A percentile compares a stretch with the other conserved stretches of the same genome.
Evolutionary conservation across 164 flowering plant genomes (phyloP).

Genomic region (Cinnamomum chago): DNA sequence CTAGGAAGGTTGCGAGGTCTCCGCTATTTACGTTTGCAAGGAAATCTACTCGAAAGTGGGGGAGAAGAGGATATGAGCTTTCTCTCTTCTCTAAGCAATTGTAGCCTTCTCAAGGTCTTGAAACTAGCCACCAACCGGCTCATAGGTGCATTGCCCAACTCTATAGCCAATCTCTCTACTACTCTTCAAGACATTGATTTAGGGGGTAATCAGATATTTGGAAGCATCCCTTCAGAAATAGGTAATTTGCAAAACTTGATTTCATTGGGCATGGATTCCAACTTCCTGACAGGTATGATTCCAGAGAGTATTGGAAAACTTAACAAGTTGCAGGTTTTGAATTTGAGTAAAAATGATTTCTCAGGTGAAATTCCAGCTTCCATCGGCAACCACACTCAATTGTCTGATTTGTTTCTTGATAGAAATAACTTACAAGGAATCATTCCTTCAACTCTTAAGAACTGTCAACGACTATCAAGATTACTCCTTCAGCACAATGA

Average conservation of each 20-base stretch:
- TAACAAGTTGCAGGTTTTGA: background rate
- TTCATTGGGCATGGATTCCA: background rate
- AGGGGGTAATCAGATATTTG: background rate
- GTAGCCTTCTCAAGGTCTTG: background rate
- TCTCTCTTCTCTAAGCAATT: conserved; percentile 4
- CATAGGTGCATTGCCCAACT: background rate
- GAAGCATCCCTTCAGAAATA: background rate
- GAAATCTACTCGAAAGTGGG: conserved; percentile 1
- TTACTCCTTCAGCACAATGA: background rate
- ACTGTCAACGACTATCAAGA: background rate
- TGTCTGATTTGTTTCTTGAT: background rate
- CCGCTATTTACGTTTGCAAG: background rate
- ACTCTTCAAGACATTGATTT: background rate
- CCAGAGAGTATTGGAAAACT: background rate
- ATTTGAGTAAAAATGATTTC: background rate
- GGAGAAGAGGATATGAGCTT: background rate
- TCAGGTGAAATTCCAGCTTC: background rate
- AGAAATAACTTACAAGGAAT: background rate
- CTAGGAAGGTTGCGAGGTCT: too few relatives aligned
- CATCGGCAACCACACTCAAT: background rate
- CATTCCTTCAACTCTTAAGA: background rate
- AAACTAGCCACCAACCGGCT: background rate
- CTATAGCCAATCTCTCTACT: conserved; percentile 11
- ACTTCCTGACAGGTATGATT: background rate
- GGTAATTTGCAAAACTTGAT: background rate